Conservation (phyloP, 768 basidiomycete species). For the Glaciozyma antarctica region DNA sequence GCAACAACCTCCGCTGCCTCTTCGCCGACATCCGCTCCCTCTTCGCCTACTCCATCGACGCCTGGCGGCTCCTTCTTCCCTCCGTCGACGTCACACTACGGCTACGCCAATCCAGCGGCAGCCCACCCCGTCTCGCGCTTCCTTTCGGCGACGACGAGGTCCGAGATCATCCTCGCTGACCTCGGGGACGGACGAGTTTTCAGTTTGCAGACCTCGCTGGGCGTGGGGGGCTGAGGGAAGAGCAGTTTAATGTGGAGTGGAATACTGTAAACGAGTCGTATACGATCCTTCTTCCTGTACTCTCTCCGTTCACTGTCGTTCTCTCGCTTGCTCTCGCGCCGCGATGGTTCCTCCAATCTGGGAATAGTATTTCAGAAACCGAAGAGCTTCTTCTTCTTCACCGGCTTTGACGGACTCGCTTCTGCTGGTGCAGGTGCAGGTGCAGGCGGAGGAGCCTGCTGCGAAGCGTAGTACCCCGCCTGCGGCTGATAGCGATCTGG, state of each 20-base stretch:
- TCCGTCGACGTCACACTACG: background rate
- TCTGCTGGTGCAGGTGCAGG: background rate
- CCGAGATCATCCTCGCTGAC: background rate
- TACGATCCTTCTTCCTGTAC: background rate
- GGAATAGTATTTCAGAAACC: background rate
- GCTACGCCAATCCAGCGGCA: background rate
- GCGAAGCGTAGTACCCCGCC: background rate
- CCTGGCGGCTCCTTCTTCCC: slow-evolving; percentile 15
- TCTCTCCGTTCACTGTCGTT: no score
- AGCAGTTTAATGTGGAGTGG: background rate
- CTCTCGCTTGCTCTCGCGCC: no score
- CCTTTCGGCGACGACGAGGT: background rate
- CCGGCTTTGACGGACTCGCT: background rate
- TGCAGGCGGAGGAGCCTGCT: background rate
- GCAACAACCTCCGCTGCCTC: slow-evolving; percentile 63
- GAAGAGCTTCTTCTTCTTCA: background rate
- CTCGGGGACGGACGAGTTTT: slow-evolving; percentile 8
- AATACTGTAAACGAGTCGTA: background rate
- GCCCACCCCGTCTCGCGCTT: background rate
- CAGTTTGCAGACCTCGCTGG: slow-evolving; percentile 5
- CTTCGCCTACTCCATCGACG: slow-evolving; percentile 62
- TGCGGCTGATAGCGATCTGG: background rate
- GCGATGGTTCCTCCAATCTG: no score
- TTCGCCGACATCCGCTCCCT: slow-evolving; percentile 92
- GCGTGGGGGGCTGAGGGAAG: background rate